These are phyloP conservation scores for Aspergillus brunneoviolaceus DNA, from an alignment of 2,329 filamentous ascomycete genomes.

Conservation along the genomic window DNA sequence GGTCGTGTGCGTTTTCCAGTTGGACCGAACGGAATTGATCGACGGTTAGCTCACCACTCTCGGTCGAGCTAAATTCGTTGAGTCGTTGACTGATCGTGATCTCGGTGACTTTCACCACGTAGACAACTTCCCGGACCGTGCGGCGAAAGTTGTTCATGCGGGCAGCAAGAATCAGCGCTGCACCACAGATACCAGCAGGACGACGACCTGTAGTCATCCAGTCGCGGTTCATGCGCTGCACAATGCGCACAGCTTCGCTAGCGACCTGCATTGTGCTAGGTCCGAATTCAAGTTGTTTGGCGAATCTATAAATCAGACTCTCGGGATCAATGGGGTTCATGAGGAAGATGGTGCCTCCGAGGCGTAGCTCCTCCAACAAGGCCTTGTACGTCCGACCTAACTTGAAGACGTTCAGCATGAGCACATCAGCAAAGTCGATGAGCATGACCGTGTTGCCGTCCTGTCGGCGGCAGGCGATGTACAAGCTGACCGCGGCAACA, in stretches of 20 bases:
- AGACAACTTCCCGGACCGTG: slow-evolving; percentile 92
- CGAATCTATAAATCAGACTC: slow-evolving; percentile 87
- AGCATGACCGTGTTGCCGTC: slow-evolving; percentile 83
- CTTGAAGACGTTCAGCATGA: slow-evolving; percentile 85
- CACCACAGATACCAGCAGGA: slow-evolving; percentile 90
- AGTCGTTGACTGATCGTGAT: slow-evolving; percentile 88
- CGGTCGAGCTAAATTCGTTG: slow-evolving; percentile 85
- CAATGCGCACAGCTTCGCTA: slow-evolving; percentile 80
- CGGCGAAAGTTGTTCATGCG: slow-evolving; percentile 98
- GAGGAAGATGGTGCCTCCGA: slow-evolving; percentile 60
- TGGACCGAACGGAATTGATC: slow-evolving; percentile 68
- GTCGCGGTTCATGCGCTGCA: slow-evolving; percentile 90
- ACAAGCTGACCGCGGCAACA: slow-evolving; percentile 87
- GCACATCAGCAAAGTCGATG: slow-evolving; percentile 88
- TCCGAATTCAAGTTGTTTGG: slow-evolving; percentile 87
- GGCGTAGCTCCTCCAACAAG: slow-evolving; percentile 61
- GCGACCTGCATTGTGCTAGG: slow-evolving; percentile 79
- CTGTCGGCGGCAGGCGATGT: slow-evolving; percentile 79
- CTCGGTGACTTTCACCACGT: slow-evolving; percentile 94
- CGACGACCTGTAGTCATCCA: slow-evolving; percentile 96
- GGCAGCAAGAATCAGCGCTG: slow-evolving; percentile 89
- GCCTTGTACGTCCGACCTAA: slow-evolving; percentile 88
- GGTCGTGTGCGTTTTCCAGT: slow-evolving; percentile 70
- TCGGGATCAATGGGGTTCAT: slow-evolving; percentile 80
- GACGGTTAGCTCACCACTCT: slow-evolving; percentile 80